A percentile compares a stretch with the other conserved stretches of the same genome.
Evolutionary conservation across 352 stramenopile species (phyloP).

Genomic region (Globisporangium rhizosaccharum): DNA sequence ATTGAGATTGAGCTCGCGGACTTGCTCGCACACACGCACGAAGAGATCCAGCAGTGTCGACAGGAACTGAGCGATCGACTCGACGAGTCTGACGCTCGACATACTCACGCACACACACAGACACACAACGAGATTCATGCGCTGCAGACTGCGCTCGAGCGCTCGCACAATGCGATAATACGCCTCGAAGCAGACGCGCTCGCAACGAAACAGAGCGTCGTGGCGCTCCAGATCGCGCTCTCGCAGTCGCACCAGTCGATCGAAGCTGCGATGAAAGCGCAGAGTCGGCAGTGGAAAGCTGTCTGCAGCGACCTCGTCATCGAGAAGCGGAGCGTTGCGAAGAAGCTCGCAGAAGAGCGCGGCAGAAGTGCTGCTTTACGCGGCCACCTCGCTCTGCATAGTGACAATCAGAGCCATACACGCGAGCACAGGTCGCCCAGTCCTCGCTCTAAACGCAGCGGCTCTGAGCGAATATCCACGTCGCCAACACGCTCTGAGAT

Average conservation of each 20-base stretch:
- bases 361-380: constrained; percentile 39
- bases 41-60: constrained; percentile 23
- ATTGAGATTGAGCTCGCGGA: constrained; percentile 38
- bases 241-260: constrained; percentile 21
- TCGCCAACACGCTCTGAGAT: background rate
- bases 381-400: constrained; percentile 25
- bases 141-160: constrained; percentile 18
- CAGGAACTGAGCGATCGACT: constrained; percentile 18
- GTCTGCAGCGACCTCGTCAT: constrained; percentile 38
- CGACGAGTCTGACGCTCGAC: constrained; percentile 14
- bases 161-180: constrained; percentile 18
- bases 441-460: background rate
- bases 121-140: constrained; percentile 15
- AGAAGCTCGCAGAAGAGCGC: constrained; percentile 41
- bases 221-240: constrained; percentile 19
- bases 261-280: constrained; percentile 32
- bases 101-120: constrained; percentile 5
- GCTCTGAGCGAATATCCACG: background rate
- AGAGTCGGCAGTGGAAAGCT: constrained; percentile 33
- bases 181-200: constrained; percentile 26
- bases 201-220: constrained; percentile 16
- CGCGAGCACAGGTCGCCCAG: background rate
- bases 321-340: constrained; percentile 35
- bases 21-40: constrained; percentile 26
- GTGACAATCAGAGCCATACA: background rate